Evolutionary conservation across 169 alveolate species (phyloP).

Genomic region (Eimeria mitis): DNA sequence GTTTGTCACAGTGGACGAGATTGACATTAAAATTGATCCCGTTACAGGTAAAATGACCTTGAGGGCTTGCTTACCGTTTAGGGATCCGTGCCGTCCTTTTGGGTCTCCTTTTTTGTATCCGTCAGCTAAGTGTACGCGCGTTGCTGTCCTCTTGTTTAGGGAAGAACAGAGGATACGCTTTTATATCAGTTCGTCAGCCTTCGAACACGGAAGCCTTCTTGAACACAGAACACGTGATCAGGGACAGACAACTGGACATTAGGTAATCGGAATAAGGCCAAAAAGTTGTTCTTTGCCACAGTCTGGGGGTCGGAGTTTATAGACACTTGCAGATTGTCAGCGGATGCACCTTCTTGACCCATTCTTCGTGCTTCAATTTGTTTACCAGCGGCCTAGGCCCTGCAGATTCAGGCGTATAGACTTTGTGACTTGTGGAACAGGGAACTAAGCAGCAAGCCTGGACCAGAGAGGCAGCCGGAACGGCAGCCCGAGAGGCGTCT

Average conservation of each 20-base stretch:
- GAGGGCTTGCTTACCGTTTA: neutral
- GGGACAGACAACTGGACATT: slow-evolving; percentile 51
- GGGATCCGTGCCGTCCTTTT: neutral
- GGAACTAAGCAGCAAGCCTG: slow-evolving; percentile 69
- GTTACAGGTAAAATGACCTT: slow-evolving; percentile 14
- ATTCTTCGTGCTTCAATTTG: neutral
- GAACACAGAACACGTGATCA: slow-evolving; percentile 37
- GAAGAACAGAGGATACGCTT: slow-evolving; percentile 60
- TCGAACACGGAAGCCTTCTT: slow-evolving; percentile 37
- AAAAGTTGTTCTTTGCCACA: neutral
- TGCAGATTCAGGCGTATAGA: neutral
- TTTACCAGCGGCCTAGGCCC: neutral
- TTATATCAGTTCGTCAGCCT: slow-evolving; percentile 57
- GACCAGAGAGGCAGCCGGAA: slow-evolving; percentile 62
- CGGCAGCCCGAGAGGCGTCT: slow-evolving; percentile 61
- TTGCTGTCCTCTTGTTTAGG: neutral
- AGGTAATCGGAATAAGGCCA: neutral
- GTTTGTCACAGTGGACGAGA: slow-evolving; percentile 57
- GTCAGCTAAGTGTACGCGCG: neutral
- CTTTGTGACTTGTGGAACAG: slow-evolving; percentile 16
- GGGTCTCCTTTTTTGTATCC: neutral
- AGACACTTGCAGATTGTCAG: neutral
- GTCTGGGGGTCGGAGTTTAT: neutral
- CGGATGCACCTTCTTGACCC: neutral
- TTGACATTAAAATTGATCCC: slow-evolving; percentile 48